phyloP scores from a whole-genome alignment of 192 early-diverging fungal species.

The Coemansia sp. region DNA sequence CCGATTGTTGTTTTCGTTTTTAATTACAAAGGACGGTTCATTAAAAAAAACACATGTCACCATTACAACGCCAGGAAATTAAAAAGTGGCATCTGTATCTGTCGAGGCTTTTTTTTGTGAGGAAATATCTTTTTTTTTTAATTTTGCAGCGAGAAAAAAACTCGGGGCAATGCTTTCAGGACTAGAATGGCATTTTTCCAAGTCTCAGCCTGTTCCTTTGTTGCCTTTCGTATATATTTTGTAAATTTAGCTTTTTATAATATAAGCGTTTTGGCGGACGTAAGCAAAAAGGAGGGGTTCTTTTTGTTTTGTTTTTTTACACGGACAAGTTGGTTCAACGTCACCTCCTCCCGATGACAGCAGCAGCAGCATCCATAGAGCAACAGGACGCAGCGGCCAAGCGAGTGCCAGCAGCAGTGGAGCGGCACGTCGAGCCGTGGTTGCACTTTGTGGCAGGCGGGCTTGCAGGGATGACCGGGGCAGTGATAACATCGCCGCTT shows the following conservation, averaged over 20 bases:
- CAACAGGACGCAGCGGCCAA: conserved; percentile 5
- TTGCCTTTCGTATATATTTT: not conserved
- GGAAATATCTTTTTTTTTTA: too few species aligned
- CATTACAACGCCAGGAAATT: too few species aligned
- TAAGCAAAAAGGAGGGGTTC: too few species aligned
- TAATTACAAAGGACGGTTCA: not conserved
- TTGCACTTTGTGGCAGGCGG: conserved; percentile 56
- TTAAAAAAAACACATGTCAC: not conserved
- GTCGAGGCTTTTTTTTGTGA: too few species aligned
- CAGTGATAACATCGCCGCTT: conserved; percentile 85
- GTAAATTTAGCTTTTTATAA: not conserved
- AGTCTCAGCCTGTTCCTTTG: not conserved
- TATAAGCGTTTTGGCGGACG: too few species aligned
- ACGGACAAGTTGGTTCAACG: not conserved
- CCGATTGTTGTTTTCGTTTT: conserved; percentile 14
- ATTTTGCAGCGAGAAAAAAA: too few species aligned
- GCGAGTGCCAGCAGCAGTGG: conserved; percentile 34
- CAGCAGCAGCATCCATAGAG: not conserved
- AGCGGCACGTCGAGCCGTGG: conserved; percentile 48
- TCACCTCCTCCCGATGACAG: not conserved
- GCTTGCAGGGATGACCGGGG: conserved; percentile 79
- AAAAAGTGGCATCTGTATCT: too few species aligned
- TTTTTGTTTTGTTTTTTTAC: not conserved
- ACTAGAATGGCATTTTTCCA: too few species aligned
- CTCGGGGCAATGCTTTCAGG: too few species aligned